Conservation (phyloP, 305 asterid species). For the Fraxinus platypoda region DNA sequence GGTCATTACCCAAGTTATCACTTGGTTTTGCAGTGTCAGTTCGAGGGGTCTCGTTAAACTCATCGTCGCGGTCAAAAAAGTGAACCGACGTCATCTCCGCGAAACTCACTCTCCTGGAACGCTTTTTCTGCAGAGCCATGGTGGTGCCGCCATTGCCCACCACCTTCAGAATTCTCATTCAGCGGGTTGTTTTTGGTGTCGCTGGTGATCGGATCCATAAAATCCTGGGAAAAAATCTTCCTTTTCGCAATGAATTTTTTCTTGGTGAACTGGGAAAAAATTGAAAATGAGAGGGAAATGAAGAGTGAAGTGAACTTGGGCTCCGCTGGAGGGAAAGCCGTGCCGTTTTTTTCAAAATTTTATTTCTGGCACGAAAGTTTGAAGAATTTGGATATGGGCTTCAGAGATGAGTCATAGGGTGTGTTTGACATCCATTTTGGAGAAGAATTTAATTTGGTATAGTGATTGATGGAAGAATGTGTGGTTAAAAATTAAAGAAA, state of each 20-base stretch:
- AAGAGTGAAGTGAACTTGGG: background rate
- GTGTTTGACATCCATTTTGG: no score
- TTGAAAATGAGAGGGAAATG: background rate
- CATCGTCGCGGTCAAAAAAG: constrained; percentile 88
- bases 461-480: no score
- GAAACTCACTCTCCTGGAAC: constrained; percentile 89
- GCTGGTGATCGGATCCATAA: background rate
- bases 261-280: background rate
- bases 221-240: background rate
- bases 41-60: constrained; percentile 47
- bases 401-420: background rate
- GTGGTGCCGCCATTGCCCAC: constrained; percentile 38
- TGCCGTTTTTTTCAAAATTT: background rate
- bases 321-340: background rate
- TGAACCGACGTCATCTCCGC: constrained; percentile 86
- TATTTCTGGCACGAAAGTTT: background rate
- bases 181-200: constrained; percentile 33
- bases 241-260: background rate
- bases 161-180: constrained; percentile 45
- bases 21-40: constrained; percentile 25
- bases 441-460: no score
- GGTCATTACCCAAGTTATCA: constrained; percentile 24
- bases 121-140: constrained; percentile 57
- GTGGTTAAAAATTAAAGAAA: no score
- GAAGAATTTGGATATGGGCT: background rate